Conservation (phyloP, 768 basidiomycete genomes). For the Serendipita vermifera region DNA sequence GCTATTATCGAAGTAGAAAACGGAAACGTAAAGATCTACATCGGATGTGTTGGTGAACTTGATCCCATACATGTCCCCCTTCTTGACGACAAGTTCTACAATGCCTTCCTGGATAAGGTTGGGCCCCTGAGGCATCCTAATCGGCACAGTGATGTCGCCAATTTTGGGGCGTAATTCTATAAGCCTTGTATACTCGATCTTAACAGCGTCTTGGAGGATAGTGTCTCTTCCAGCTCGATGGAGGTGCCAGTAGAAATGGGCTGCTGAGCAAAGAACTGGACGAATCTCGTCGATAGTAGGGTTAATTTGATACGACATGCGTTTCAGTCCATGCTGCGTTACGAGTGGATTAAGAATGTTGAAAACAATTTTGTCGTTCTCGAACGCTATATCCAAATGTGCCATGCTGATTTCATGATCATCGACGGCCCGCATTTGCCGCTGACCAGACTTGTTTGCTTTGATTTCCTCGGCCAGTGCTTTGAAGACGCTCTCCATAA, state of each 20-base stretch:
- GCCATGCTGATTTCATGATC: too few species aligned
- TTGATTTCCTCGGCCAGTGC: too few species aligned
- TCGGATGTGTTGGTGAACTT: conserved; percentile 19
- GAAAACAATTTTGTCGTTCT: too few species aligned
- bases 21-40: conserved; percentile 16
- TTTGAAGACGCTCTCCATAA: too few species aligned
- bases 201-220: not conserved
- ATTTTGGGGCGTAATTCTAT: too few species aligned
- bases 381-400: too few species aligned
- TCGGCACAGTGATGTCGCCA: too few species aligned
- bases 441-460: too few species aligned
- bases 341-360: not conserved
- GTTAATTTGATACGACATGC: not conserved
- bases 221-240: not conserved
- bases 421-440: too few species aligned
- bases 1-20: conserved; percentile 23
- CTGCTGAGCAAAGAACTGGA: conserved; percentile 8
- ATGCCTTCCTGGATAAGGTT: conserved; percentile 13
- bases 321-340: conserved; percentile 1
- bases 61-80: conserved; percentile 15
- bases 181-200: conserved; percentile 7
- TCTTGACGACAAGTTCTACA: conserved; percentile 18
- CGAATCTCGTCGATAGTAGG: not conserved
- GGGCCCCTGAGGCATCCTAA: conserved; percentile 9
- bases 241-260: conserved; percentile 13